Evolutionary conservation across 2,329 filamentous ascomycete genomes (phyloP), one percentile per base, ranked within the genome.

Genomic region (Polychaeton citri): DNA sequence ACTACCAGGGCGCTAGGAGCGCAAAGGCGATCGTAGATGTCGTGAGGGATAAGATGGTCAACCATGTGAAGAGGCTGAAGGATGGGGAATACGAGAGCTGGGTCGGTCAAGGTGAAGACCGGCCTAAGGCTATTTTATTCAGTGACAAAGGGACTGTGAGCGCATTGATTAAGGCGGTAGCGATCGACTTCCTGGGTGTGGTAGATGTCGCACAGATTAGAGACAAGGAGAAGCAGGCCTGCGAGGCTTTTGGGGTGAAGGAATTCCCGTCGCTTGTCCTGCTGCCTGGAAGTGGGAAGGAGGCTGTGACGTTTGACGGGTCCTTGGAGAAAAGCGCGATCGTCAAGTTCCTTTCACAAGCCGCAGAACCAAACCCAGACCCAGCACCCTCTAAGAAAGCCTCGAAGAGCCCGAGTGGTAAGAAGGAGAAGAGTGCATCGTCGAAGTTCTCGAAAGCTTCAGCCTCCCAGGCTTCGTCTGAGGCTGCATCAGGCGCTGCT

Each of bases 101-200:
- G 72, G 70, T 73, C 31, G 78, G 76, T 40, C 73, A 81, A 15
- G 72, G 69, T 9, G 24, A 12, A 15, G 24, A 10, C 24, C 24
- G 24, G 12, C 74, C 86, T 34, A 95, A 93, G 65, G 87, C 82
- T 0, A 76, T 98, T 21, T 66, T 98, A 3, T 96, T 98, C 61
- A 92, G 83, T 2, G 83, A 94, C 38, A 98, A 96, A 66, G 85
- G 86, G 16, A 79, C 81, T 5, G 88, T 83, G 1, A 88, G 83
- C 54, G 75, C 86, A 8, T 67, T 94, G 17, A 63, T 95, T 44
- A 82, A 81, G 58, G 79, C 85, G 41, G 60, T 96, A 36, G 87
- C 90, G 5, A 85, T 95, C 49, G 90, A 96, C 55, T 98, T 88
- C 59, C 69, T 90, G 18, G 86, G 79, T 21, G 74, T 75, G 38